Base-by-base conservation (phyloP, 352 stramenopile species). In the Phytophthora pluvialis region DNA sequence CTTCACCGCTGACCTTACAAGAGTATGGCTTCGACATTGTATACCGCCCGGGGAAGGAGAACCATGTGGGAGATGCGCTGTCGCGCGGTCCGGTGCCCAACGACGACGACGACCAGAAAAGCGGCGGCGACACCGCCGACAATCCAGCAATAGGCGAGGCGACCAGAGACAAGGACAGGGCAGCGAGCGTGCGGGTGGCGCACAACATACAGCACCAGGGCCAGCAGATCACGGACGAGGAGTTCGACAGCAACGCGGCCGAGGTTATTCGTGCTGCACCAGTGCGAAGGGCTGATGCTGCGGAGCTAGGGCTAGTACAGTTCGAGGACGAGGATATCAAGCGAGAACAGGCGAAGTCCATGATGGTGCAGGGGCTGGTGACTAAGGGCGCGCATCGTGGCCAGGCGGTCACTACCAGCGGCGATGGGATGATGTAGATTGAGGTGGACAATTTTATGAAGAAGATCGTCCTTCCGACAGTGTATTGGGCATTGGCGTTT, bases 11-110 rank as follows among this genome's bases (percentile, higher is more conserved):
- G 3, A 52, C 44, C 0, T 46, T 73, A 5, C 67, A 74, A 44
- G 62, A 73, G 15, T 73, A 64, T 38, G 25, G 69, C 21, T 64
- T 79, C 13, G 18, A 60, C 6, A 35, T 71, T 5, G 43, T 31
- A 12, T 73, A 64, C 21, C 36, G 46, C 0, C 45, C 66, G 4
- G 18, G 31, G 3, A 28, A 16, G 21, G 31, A 54, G 8, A 54
- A 36, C 15, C 3, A 12, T 0, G 12, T 69, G 2, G 44, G 56
- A 4, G 60, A 74, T 13, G 70, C 60, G n/a, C 16, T 77, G 8
- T 77, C 55, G 15, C n/a, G 47, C 26, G n/a, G 31, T 12, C 43
- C 43, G n/a, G 38, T n/a, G n/a, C 10, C 38, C 18, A n/a, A 3
- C 13, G 38, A 44, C 21, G 38, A 18, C 18, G 38, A 44, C n/a